Base-by-base conservation (phyloP, 78 protist species). In the Dictyostelium brefeldianum region DNA sequence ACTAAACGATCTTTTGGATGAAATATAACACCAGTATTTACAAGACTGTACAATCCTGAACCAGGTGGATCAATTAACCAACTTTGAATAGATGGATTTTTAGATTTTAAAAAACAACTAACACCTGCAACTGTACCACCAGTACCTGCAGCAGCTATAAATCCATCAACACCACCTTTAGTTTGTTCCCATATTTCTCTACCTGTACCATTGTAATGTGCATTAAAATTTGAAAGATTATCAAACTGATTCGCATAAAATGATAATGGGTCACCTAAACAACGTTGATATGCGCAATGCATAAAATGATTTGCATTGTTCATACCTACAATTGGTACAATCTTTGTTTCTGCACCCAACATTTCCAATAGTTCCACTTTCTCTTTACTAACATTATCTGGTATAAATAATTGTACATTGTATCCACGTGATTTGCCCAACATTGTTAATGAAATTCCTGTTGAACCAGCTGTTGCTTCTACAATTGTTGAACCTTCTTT, bases 51-150 rank as follows among this genome's bases (percentile, higher is more conserved):
- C 11, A 92, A 22, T 51, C 90, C 89, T 18, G 89, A 80, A 12
- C 89, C 89, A 1, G 91, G 90, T 48, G 90, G 89, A 70, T 92
- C 89, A 47, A 92, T 78, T 54, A 81, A 31, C 83, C 91, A 81
- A 46, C 48, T 62, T 50, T 57, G 48, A 15, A 87, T 65, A 9
- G 17, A 36, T 36, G 75, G 29, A n/a, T 65, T 50, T 31, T 64
- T 25, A 18, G 74, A 78, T 53, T 90, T 84, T 22, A 97, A 78
- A 22, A n/a, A 64, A 77, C 80, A 51, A 43, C 95, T 67, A 36
- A 97, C 92, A 25, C 98, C 98, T 0, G 96, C 97, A 22, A 97
- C 7, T 5, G 98, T 97, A 31, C 98, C 98, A 10, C 98, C 98
- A 3, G 98, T 97, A 41, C 98, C 93, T 3, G 87, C 85, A 5